phyloP scores from a whole-genome alignment of 129 eudicot genomes.

The Tagetes patula region DNA sequence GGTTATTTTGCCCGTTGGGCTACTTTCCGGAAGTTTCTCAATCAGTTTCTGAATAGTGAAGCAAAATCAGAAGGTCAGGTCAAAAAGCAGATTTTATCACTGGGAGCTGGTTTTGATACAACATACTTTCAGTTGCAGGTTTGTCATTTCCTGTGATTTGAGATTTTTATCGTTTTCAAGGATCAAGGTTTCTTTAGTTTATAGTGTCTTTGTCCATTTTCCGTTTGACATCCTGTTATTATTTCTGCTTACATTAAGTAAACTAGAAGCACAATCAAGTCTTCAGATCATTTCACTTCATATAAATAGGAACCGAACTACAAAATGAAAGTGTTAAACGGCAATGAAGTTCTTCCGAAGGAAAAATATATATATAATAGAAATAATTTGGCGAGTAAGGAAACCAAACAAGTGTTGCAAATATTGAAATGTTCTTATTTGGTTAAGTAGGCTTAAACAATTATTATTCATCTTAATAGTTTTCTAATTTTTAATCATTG shows the following conservation, averaged over 20 bases:
- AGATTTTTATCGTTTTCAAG: slow-evolving; percentile 8
- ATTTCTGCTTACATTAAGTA: slow-evolving; percentile 1
- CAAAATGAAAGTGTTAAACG: slow-evolving; percentile 12
- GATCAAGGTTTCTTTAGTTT: background rate
- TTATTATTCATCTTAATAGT: background rate
- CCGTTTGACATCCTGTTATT: background rate
- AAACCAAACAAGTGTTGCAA: background rate
- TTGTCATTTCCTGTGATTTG: slow-evolving; percentile 26
- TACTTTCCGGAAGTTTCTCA: slow-evolving; percentile 76
- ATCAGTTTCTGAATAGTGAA: slow-evolving; percentile 63
- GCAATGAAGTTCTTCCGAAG: background rate
- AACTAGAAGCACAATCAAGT: slow-evolving; percentile 10
- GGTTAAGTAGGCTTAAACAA: slow-evolving; percentile 15
- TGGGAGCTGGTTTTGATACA: slow-evolving; percentile 99
- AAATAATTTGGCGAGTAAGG: too few species aligned
- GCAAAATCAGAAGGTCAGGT: slow-evolving; percentile 40
- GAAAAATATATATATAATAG: too few species aligned
- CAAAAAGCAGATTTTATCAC: slow-evolving; percentile 80
- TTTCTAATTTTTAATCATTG: slow-evolving; percentile 22
- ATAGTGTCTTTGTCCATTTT: background rate
- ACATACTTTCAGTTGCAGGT: slow-evolving; percentile 96
- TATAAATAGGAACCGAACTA: background rate
- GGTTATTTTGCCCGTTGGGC: slow-evolving; percentile 98
- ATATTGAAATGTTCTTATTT: background rate
- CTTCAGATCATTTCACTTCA: background rate